Conservation (phyloP, 2,329 filamentous ascomycete species). For the Thielaviopsis cerberus region DNA sequence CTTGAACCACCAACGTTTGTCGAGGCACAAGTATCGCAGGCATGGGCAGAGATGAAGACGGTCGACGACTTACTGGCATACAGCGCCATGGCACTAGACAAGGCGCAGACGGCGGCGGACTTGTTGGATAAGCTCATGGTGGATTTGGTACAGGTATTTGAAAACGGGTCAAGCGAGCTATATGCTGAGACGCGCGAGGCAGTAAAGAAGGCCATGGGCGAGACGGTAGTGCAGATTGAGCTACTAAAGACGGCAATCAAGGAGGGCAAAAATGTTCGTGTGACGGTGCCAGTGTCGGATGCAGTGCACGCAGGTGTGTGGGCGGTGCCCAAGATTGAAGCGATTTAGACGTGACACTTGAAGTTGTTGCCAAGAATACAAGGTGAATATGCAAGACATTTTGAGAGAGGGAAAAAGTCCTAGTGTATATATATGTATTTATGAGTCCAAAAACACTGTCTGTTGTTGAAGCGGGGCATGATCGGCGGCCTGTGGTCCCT, state of each 20-base stretch:
- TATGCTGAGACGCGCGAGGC: neutral
- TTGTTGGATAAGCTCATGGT: neutral
- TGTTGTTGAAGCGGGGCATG: neutral
- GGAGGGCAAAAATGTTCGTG: conserved; percentile 12
- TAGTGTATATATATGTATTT: neutral
- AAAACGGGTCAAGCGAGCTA: conserved; percentile 2
- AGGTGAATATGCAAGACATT: neutral
- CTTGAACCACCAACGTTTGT: conserved; percentile 25
- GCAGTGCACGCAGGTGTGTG: conserved; percentile 5
- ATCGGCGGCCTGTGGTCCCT: neutral
- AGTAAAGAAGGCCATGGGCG: neutral
- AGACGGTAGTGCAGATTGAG: conserved; percentile 12
- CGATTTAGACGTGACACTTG: neutral
- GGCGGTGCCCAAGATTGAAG: conserved; percentile 5
- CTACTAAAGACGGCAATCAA: conserved; percentile 29
- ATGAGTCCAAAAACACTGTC: neutral
- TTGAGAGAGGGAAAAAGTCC: neutral
- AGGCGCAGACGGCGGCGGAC: neutral
- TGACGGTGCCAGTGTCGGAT: conserved; percentile 1
- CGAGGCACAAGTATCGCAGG: conserved; percentile 32
- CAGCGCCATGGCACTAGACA: neutral
- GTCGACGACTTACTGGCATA: conserved; percentile 15
- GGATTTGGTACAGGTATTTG: neutral
- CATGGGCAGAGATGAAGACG: conserved; percentile 23
- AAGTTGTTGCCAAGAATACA: neutral